phyloP scores from a whole-genome alignment of 345 rosid species.

The Pseudoturritis turrita region DNA sequence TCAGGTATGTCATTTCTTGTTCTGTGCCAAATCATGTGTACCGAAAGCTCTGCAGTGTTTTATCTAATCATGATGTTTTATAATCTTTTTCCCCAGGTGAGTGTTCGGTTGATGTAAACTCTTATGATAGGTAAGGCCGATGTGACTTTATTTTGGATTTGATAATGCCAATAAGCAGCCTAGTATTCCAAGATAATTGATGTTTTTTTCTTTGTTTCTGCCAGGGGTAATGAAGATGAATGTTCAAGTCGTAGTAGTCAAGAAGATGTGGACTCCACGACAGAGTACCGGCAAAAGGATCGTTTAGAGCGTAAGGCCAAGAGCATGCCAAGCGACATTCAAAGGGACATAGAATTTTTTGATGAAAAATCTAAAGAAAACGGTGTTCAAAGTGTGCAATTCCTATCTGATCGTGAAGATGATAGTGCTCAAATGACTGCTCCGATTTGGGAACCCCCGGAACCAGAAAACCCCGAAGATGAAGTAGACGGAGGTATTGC shows the following conservation, averaged over 20 bases:
- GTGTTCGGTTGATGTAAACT: slow-evolving; percentile 59
- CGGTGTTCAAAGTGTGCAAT: slow-evolving; percentile 19
- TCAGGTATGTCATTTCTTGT: slow-evolving; percentile 41
- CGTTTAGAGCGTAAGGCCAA: slow-evolving; percentile 33
- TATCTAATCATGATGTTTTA: slow-evolving; percentile 2
- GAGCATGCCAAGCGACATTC: slow-evolving; percentile 31
- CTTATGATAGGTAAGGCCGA: slow-evolving; percentile 44
- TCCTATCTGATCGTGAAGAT: slow-evolving; percentile 29
- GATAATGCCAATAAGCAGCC: neutral
- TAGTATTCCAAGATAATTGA: neutral
- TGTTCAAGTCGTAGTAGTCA: slow-evolving; percentile 32
- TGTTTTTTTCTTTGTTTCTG: neutral
- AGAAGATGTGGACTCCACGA: slow-evolving; percentile 29
- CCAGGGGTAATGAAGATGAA: slow-evolving; percentile 58
- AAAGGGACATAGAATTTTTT: slow-evolving; percentile 40
- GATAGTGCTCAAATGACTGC: slow-evolving; percentile 35
- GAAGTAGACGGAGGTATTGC: slow-evolving; percentile 53
- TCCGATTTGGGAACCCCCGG: slow-evolving; percentile 82
- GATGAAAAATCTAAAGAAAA: slow-evolving; percentile 35
- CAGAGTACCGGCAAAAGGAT: slow-evolving; percentile 33
- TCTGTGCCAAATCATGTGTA: neutral
- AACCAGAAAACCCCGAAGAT: slow-evolving; percentile 61
- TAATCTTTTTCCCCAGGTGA: slow-evolving; percentile 53
- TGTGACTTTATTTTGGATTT: neutral
- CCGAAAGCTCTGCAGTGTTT: neutral